Evolutionary conservation across 2,329 filamentous ascomycete species (phyloP), one percentile per base, ranked within the genome.

Genomic region (Trichoderma endophyticum): DNA sequence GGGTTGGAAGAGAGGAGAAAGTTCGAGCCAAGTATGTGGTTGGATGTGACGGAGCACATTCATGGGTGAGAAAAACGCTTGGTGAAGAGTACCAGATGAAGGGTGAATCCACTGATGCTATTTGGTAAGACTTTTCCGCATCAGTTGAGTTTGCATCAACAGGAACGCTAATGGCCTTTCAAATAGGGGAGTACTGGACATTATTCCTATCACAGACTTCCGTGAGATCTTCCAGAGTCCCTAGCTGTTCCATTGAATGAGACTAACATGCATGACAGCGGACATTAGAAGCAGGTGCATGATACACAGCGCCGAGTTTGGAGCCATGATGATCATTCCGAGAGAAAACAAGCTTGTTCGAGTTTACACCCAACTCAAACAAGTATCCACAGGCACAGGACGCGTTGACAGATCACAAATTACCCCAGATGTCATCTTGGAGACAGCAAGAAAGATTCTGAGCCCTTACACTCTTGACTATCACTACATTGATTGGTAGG

Each of bases 1-100:
- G 78, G 61, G 71, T 71, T 0, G 51, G 69, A 5, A 54, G 48
- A 24, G 75, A 76, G 8, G 81, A 83, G 60, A 73, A 75, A 4
- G 75, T 83, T 4, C 75, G 77, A 18, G 81, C 81, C 18, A 83
- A 90, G 77, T 93, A 91, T 73, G 83, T 93, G 34, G 84, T 93
- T 4, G 91, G 91, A 0, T 90, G 88, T 59, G 91, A 93, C 74
- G 91, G 91, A 0, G 91, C 91, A 0, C 89, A 91, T 76, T 89
- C 86, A 71, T 92, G 90, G 89, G 89, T 88, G 0, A 82, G 91
- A 51, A 83, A 85, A 69, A 84, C 88, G 70, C 81, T 92, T 1
- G 87, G 87, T 0, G 75, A 77, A 18, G 79, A 79, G 11, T 85
- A 88, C 36, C 82, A 85, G 36, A 81, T 90, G 61, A 82, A 87